phyloP scores from a whole-genome alignment of 1,139 yeast genomes.

The Candida frijolesensis region DNA sequence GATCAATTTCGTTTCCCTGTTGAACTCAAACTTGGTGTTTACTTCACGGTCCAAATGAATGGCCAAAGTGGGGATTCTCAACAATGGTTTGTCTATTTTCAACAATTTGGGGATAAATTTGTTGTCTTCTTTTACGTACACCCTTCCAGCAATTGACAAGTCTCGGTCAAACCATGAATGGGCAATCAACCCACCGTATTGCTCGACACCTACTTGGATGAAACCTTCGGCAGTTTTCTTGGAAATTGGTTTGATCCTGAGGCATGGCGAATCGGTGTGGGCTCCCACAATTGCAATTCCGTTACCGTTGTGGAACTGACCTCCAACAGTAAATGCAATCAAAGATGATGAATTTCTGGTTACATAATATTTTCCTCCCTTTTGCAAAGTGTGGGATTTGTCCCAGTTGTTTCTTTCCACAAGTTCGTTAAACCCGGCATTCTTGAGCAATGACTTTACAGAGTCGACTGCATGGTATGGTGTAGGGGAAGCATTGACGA shows the following conservation, averaged over 20 bases:
- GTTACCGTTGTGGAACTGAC: slow-evolving; percentile 72
- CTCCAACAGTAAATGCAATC: slow-evolving; percentile 84
- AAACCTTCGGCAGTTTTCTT: slow-evolving; percentile 73
- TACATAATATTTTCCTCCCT: slow-evolving; percentile 71
- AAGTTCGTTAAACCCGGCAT: slow-evolving; percentile 73
- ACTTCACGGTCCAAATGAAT: slow-evolving; percentile 85
- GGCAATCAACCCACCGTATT: slow-evolving; percentile 95
- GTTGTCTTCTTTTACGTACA: slow-evolving; percentile 58
- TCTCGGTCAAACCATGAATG: slow-evolving; percentile 94
- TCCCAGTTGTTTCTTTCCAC: slow-evolving; percentile 76
- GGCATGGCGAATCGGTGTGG: slow-evolving; percentile 93
- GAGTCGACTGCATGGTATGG: slow-evolving; percentile 90
- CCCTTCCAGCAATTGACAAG: slow-evolving; percentile 89
- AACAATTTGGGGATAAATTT: slow-evolving; percentile 66
- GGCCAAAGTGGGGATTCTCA: slow-evolving; percentile 93
- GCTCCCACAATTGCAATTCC: slow-evolving; percentile 91
- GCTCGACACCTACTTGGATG: slow-evolving; percentile 89
- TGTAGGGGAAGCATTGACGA: slow-evolving; percentile 85
- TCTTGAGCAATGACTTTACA: slow-evolving; percentile 53
- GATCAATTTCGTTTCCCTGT: slow-evolving; percentile 80
- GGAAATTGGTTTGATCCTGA: slow-evolving; percentile 89
- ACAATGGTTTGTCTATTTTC: slow-evolving; percentile 78
- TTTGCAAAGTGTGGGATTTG: slow-evolving; percentile 32
- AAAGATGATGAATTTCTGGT: slow-evolving; percentile 88
- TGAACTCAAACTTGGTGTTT: slow-evolving; percentile 79